phyloP scores from a whole-genome alignment of 345 rosid species.

The Lepidium aucheri region DNA sequence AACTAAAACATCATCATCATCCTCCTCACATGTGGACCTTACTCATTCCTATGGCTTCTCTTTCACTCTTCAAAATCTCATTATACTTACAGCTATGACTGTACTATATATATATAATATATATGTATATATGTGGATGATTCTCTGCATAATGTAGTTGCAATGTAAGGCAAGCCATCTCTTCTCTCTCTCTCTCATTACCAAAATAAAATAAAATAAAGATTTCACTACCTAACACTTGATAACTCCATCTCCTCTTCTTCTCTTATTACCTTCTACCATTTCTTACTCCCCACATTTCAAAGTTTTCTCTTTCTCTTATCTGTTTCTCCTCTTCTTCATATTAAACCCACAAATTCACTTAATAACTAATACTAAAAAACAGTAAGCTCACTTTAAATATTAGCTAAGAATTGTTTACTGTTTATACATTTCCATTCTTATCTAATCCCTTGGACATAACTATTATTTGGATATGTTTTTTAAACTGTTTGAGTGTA shows the following conservation, averaged over 20 bases:
- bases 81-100: not conserved
- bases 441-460: conserved; percentile 8
- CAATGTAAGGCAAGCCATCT: conserved; percentile 19
- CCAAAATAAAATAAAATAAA: not conserved
- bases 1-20: conserved; percentile 17
- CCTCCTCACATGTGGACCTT: conserved; percentile 20
- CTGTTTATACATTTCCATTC: not conserved
- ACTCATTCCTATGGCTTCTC: conserved; percentile 1
- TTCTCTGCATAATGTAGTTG: conserved; percentile 2
- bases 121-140: not conserved
- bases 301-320: not conserved
- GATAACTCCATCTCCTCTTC: conserved; percentile 59
- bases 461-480: conserved; percentile 12
- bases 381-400: no score
- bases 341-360: not conserved
- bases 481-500: conserved; percentile 25
- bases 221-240: conserved; percentile 61
- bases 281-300: conserved; percentile 16
- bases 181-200: not conserved
- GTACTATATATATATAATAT: not conserved
- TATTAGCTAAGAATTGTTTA: not conserved
- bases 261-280: conserved; percentile 31
- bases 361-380: not conserved
- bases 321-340: not conserved
- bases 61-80: not conserved